Base-by-base conservation (phyloP, 2,329 filamentous ascomycete species). In the Alternaria sp. region DNA sequence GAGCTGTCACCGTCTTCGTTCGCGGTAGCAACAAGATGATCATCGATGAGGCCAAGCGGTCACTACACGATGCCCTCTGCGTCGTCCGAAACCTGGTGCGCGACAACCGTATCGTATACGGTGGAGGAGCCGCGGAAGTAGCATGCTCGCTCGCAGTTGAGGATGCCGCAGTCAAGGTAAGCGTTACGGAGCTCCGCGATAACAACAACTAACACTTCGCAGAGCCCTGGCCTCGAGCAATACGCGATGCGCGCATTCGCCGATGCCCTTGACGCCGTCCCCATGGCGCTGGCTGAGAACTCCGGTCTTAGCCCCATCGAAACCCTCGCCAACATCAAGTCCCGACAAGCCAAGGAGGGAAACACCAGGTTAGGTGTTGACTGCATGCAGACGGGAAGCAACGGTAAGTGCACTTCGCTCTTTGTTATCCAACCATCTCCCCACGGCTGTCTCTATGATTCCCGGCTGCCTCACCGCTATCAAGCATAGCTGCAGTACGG, bases 1-100 rank as follows among this genome's bases (percentile, higher is more conserved):
- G 96, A 75, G 96, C 96, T 47, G 96, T 99, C 64, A 99, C 96
- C 3, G 90, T 97, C 59, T 99, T 99, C 81, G 92, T 99, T 64
- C 88, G 96, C 76, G 96, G 96, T 76, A 97, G 93, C 86, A 99
- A 99, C 88, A 99, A 98, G 87, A 99, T 99, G 96, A 97, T 99
- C 81, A 98, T 99, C 80, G 96, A 99, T 78, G 96, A 99, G 83
- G 96, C 96, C 58, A 97, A 97, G 85, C 90, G 96, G 74, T 98
- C 96, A 52, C 87, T 99, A 62, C 96, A 99, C 80, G 96, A 99
- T 81, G 96, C 96, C 62, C 89, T 99, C 54, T 99, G 96, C 79
- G 96, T 99, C 52, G 96, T 99, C 56, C 91, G 96, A 74, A 99
- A 99, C 83, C 86, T 99, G 49, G 96, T 99, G 54, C 89, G 88